phyloP scores from a whole-genome alignment of 2,329 filamentous ascomycete genomes.

The Neocucurbitaria cava region DNA sequence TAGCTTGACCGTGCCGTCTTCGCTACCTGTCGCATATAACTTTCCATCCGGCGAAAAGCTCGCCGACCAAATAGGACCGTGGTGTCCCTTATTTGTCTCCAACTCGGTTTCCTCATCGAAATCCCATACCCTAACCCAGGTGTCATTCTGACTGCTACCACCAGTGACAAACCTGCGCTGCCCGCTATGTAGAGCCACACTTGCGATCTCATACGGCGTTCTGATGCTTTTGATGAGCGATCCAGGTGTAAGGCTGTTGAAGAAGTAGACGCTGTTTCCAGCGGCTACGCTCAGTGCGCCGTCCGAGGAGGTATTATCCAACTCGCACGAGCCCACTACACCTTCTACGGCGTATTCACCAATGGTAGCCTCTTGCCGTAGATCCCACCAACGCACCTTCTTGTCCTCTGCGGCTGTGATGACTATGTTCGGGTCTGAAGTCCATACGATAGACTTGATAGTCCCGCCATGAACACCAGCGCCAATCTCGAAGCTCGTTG shows the following conservation, averaged over 20 bases:
- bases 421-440: conserved; percentile 82
- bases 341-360: conserved; percentile 81
- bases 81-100: conserved; percentile 94
- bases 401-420: conserved; percentile 92
- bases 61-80: conserved; percentile 96
- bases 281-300: conserved; percentile 87
- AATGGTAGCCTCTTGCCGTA: conserved; percentile 76
- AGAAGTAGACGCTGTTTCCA: conserved; percentile 94
- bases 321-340: conserved; percentile 89
- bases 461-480: conserved; percentile 81
- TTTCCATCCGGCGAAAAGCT: conserved; percentile 95
- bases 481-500: conserved; percentile 82
- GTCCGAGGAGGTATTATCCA: conserved; percentile 68
- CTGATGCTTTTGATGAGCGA: conserved; percentile 77
- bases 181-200: conserved; percentile 84
- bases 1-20: conserved; percentile 97
- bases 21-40: conserved; percentile 93
- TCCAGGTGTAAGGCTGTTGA: conserved; percentile 75
- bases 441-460: conserved; percentile 98
- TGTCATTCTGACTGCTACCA: conserved; percentile 77
- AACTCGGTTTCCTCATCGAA: conserved; percentile 84
- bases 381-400: conserved; percentile 92
- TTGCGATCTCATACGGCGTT: conserved; percentile 85
- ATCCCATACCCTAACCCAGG: conserved; percentile 94
- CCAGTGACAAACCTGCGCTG: conserved; percentile 87